Evolutionary conservation across 108 stramenopile species (phyloP).

Genomic region (Cyclotella baltica): DNA sequence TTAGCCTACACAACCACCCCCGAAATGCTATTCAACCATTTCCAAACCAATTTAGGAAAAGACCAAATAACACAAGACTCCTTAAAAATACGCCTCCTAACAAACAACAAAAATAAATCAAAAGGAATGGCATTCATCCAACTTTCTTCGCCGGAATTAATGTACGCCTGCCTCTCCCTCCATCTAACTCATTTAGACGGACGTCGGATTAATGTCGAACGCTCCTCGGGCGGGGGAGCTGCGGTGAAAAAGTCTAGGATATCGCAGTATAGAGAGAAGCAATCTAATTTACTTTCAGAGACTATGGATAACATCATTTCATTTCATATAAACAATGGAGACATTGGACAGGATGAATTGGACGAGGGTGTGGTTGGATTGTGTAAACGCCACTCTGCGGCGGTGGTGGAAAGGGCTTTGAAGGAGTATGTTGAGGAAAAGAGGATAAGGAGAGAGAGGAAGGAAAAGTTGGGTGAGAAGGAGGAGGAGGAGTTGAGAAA

Average conservation of each 20-base stretch:
- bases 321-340: conserved; percentile 75
- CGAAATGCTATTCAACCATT: conserved; percentile 71
- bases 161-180: conserved; percentile 86
- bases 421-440: conserved; percentile 80
- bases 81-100: conserved; percentile 82
- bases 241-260: conserved; percentile 76
- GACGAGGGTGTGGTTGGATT: conserved; percentile 87
- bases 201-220: conserved; percentile 91
- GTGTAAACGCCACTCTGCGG: conserved; percentile 85
- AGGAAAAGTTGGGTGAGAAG: conserved; percentile 72
- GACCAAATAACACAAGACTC: conserved; percentile 47
- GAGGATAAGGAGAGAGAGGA: conserved; percentile 47
- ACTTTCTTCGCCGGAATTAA: conserved; percentile 71
- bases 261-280: conserved; percentile 70
- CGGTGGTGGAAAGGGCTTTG: conserved; percentile 75
- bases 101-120: conserved; percentile 78
- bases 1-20: conserved; percentile 84
- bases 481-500: conserved; percentile 81
- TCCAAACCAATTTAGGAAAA: conserved; percentile 63
- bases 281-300: conserved; percentile 79
- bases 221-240: conserved; percentile 74
- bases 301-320: conserved; percentile 80
- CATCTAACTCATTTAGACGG: conserved; percentile 93
- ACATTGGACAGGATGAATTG: conserved; percentile 83
- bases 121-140: conserved; percentile 93